Base-by-base conservation (phyloP, 352 stramenopile species). In the Thraustotheca clavata region DNA sequence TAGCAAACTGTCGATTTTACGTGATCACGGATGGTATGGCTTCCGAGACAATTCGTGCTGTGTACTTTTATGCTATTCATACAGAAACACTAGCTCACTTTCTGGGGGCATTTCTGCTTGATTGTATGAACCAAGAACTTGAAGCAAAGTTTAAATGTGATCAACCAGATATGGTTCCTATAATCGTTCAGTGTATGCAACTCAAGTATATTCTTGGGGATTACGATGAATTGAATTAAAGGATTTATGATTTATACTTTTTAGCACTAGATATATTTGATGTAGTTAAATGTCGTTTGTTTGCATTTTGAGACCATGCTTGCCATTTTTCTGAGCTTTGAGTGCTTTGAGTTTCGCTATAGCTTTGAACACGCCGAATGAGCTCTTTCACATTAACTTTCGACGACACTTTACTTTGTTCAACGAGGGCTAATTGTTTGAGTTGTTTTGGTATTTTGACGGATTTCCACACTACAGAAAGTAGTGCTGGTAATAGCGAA, bases 141-240 rank as follows among this genome's bases (percentile, higher is more conserved):
- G 71, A 68, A 43, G 79, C 80, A n/a, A 74, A 69, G 40, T 91
- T 91, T 34, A 77, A 80, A 4, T 88, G 78, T 49, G 49, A 60
- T 22, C 72, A 83, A 11, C 60, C 73, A 6, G 76, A 87, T 20
- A 73, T 73, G 24, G 83, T 89, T 48, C 74, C 88, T 24, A 60
- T 68, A 12, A 86, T 80, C 62, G 77, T 91, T 1, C 87, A 86
- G 68, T 79, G 76, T 39, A 70, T 91, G 32, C 80, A 87, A 55
- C 80, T 91, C 47, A 89, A 88, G 57, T 74, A 86, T 33, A 79
- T 91, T 29, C 79, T 90, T 24, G 80, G 83, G 1, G 69, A 76
- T 7, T 89, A 89, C 61, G 57, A 65, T 9, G 9, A 52, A 7
- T 31, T 52, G 24, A 24, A 31, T 11, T 52, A 24, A 52, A n/a